Evolutionary conservation across 805 yeast species (phyloP).

Genomic region (Cyberlindnera mycetangii): DNA sequence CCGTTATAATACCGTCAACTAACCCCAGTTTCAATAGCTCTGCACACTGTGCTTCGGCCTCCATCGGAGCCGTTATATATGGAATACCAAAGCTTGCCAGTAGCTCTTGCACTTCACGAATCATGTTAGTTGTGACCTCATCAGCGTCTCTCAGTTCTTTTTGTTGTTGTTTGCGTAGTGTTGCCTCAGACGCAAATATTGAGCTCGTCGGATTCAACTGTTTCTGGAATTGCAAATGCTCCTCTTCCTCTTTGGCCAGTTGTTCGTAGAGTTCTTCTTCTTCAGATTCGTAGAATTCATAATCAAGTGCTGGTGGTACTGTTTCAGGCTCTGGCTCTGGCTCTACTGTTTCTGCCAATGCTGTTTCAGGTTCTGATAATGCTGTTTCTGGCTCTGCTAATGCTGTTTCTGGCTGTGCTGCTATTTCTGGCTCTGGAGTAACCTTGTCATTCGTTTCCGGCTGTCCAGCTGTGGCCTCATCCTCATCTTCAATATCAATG

Average conservation of each 20-base stretch:
- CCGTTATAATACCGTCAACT: slow-evolving; percentile 95
- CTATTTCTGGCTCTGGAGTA: not conserved
- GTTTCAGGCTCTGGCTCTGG: not conserved
- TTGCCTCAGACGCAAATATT: slow-evolving; percentile 37
- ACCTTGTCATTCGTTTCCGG: slow-evolving; percentile 6
- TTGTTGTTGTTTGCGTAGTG: slow-evolving; percentile 56
- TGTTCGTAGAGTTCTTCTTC: slow-evolving; percentile 64
- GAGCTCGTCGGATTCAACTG: slow-evolving; percentile 31
- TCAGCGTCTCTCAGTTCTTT: slow-evolving; percentile 85
- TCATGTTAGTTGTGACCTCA: slow-evolving; percentile 83
- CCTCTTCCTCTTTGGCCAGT: slow-evolving; percentile 66
- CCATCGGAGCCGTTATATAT: slow-evolving; percentile 94
- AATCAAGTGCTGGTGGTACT: slow-evolving; percentile 38
- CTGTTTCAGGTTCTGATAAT: too few relatives aligned
- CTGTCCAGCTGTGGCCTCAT: not conserved
- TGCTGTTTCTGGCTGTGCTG: too few relatives aligned
- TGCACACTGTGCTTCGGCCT: slow-evolving; percentile 98
- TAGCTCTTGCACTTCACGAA: slow-evolving; percentile 85
- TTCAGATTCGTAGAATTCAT: slow-evolving; percentile 74
- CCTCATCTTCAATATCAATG: not conserved
- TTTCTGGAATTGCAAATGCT: slow-evolving; percentile 61
- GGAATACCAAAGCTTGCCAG: slow-evolving; percentile 90
- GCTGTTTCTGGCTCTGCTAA: too few relatives aligned
- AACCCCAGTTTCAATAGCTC: slow-evolving; percentile 61
- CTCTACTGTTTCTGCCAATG: not conserved